phyloP scores from a whole-genome alignment of 78 protist species.

The Dictyostelium capitatum region DNA sequence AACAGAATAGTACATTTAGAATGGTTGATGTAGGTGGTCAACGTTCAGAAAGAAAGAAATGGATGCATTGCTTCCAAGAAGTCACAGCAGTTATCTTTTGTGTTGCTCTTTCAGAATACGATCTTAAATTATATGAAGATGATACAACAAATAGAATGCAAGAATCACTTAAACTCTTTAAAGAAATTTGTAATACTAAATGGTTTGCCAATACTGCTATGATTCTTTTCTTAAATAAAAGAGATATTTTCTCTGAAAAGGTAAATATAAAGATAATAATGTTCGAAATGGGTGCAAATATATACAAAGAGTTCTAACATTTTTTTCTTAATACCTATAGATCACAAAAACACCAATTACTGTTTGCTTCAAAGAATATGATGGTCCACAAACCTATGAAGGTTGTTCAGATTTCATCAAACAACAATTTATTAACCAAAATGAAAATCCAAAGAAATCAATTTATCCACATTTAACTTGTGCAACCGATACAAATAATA shows the following conservation, averaged over 20 bases:
- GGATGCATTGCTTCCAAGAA: constrained; percentile 97
- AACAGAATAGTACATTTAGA: constrained; percentile 57
- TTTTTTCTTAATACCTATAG: background rate
- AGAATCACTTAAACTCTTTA: constrained; percentile 94
- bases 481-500: constrained; percentile 92
- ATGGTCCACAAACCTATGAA: constrained; percentile 77
- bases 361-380: constrained; percentile 86
- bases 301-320: background rate
- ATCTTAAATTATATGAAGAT: constrained; percentile 91
- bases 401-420: constrained; percentile 75
- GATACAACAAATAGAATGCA: constrained; percentile 94
- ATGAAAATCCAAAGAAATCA: constrained; percentile 76
- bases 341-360: constrained; percentile 76
- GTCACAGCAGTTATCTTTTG: constrained; percentile 97
- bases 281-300: background rate
- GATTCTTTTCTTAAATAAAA: constrained; percentile 95
- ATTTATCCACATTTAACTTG: constrained; percentile 92
- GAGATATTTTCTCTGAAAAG: constrained; percentile 89
- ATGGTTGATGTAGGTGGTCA: constrained; percentile 98
- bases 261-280: background rate
- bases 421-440: constrained; percentile 78
- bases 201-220: constrained; percentile 95
- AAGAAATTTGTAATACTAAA: constrained; percentile 92
- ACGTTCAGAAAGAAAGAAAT: constrained; percentile 95
- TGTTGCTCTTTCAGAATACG: constrained; percentile 93